A percentile compares a stretch with the other conserved stretches of the same genome.
Conservation (phyloP, 768 basidiomycete genomes). For the Kwoniella shandongensis region DNA sequence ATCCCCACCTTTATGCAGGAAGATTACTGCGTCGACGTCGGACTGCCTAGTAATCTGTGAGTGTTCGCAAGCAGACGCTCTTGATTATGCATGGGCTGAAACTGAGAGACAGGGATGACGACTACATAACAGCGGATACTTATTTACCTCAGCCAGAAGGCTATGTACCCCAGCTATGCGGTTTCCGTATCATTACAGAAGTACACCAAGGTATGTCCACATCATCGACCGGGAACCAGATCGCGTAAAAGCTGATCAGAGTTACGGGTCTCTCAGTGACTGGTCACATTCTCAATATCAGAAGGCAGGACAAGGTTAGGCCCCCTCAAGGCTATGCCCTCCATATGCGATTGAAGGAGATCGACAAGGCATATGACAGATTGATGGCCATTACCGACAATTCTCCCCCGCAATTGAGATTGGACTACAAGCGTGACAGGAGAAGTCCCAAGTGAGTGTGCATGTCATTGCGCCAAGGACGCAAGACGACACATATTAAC, state of each 20-base stretch:
- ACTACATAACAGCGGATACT: constrained; percentile 74
- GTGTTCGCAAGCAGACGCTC: too few species aligned
- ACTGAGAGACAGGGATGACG: constrained; percentile 53
- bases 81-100: background rate
- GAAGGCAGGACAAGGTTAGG: constrained; percentile 34
- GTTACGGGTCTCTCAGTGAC: constrained; percentile 21
- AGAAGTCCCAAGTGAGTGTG: constrained; percentile 26
- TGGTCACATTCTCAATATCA: constrained; percentile 38
- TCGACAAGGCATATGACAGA: constrained; percentile 73
- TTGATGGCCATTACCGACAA: constrained; percentile 73
- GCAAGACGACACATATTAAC: too few species aligned
- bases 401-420: constrained; percentile 70
- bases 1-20: constrained; percentile 58
- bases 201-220: constrained; percentile 54
- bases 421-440: constrained; percentile 48
- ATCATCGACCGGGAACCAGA: too few species aligned
- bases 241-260: too few species aligned
- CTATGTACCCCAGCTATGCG: constrained; percentile 78
- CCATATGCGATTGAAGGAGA: constrained; percentile 65
- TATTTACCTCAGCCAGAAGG: constrained; percentile 85
- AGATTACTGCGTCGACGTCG: constrained; percentile 68
- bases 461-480: background rate
- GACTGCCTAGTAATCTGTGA: constrained; percentile 45
- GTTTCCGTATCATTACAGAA: constrained; percentile 80
- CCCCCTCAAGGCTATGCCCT: constrained; percentile 39